phyloP scores from a whole-genome alignment of 768 basidiomycete genomes.

The Panaeolus papilionaceus region DNA sequence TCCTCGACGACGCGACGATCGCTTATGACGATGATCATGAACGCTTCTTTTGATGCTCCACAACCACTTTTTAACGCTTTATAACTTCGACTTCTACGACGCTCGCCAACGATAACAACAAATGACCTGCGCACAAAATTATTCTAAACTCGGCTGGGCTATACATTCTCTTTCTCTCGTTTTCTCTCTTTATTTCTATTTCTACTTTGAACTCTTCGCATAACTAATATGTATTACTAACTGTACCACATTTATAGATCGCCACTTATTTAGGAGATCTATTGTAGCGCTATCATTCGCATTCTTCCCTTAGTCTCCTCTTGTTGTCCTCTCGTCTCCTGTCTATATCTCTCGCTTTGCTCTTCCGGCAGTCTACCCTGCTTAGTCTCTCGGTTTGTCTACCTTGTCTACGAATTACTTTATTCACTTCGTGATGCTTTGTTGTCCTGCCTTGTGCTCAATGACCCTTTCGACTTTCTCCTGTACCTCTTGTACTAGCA shows the following conservation, averaged over 20 bases:
- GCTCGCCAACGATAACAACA: not conserved
- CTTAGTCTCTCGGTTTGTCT: not conserved
- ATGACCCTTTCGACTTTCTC: not conserved
- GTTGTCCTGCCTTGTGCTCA: not conserved
- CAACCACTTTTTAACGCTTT: not conserved
- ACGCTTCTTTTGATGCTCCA: not conserved
- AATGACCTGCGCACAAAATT: not conserved
- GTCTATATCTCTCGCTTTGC: not conserved
- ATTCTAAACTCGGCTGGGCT: not conserved
- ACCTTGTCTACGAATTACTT: not conserved
- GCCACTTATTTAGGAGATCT: not conserved
- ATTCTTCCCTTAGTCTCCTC: not conserved
- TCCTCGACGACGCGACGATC: not conserved
- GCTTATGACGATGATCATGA: not conserved
- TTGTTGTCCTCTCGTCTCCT: not conserved
- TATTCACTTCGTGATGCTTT: not conserved
- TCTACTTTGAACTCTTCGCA: not conserved
- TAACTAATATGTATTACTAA: constrained; percentile 5
- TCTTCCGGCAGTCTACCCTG: not conserved
- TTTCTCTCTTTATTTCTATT: not conserved
- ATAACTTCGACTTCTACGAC: not conserved
- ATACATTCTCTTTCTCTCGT: not conserved
- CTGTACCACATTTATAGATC: constrained; percentile 9
- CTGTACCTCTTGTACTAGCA: not conserved
- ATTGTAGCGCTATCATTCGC: constrained; percentile 11